Percentiles rank a stretch among this genome's conserved stretches.
phyloP scores from a whole-genome alignment of 768 basidiomycete genomes.

The Collybia nuda region DNA sequence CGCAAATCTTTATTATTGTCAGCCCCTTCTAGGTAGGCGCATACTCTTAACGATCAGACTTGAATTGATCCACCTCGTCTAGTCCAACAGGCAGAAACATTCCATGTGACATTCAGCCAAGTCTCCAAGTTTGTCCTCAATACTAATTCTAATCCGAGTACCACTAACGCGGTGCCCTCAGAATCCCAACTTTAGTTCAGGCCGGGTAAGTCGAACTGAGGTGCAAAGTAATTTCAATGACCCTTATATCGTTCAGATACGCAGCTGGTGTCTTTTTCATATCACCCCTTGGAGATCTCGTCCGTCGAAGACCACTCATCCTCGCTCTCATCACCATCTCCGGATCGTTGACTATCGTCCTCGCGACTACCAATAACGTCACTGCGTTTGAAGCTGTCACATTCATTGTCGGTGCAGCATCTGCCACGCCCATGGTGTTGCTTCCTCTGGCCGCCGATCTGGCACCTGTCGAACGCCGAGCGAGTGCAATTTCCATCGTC shows the following conservation, averaged over 20 bases:
- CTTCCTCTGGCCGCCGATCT: slow-evolving; percentile 78
- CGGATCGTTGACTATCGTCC: slow-evolving; percentile 62
- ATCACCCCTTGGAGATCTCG: slow-evolving; percentile 79
- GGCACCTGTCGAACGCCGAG: slow-evolving; percentile 68
- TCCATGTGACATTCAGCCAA: slow-evolving; percentile 31
- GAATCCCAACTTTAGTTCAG: neutral
- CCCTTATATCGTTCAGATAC: slow-evolving; percentile 41
- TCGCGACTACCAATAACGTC: slow-evolving; percentile 59
- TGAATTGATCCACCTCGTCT: neutral
- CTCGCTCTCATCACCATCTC: slow-evolving; percentile 56
- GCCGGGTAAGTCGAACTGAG: neutral
- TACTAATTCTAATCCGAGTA: slow-evolving; percentile 57
- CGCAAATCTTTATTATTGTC: slow-evolving; percentile 80
- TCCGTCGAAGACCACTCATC: slow-evolving; percentile 70
- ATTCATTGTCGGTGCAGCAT: slow-evolving; percentile 66
- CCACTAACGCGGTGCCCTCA: neutral
- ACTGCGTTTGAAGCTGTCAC: slow-evolving; percentile 61
- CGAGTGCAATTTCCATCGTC: slow-evolving; percentile 72
- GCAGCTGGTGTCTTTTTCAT: slow-evolving; percentile 71
- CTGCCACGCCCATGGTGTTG: slow-evolving; percentile 75
- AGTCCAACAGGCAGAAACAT: slow-evolving; percentile 41
- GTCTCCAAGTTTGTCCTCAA: slow-evolving; percentile 37
- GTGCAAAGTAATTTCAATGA: neutral
- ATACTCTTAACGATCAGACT: neutral
- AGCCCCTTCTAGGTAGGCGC: slow-evolving; percentile 65